These are phyloP conservation scores for Schwanniomyces polymorphus DNA, from an alignment of 805 yeast genomes.

Conservation along the genomic window DNA sequence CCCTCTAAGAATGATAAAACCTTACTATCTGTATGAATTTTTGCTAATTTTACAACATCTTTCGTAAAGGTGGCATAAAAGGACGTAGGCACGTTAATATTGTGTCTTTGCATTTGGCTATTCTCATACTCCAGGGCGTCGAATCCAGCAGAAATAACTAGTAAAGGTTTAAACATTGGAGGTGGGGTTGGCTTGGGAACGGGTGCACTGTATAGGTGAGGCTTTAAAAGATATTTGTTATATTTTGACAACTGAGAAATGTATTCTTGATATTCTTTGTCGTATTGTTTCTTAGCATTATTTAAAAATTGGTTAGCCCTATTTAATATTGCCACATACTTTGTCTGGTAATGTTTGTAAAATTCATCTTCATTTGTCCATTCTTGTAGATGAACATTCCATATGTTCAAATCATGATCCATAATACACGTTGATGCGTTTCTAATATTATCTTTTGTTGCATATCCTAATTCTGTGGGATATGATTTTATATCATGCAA, in stretches of 20 bases:
- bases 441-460: conserved; percentile 65
- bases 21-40: conserved; percentile 59
- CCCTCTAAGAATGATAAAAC: conserved; percentile 76
- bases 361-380: conserved; percentile 68
- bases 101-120: conserved; percentile 83
- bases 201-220: conserved; percentile 27
- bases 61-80: conserved; percentile 71
- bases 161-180: conserved; percentile 45
- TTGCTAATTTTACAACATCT: conserved; percentile 70
- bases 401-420: conserved; percentile 75
- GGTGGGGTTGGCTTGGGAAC: conserved; percentile 34
- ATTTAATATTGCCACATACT: conserved; percentile 59
- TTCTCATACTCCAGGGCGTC: conserved; percentile 85
- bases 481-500: conserved; percentile 83
- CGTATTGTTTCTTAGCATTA: conserved; percentile 46
- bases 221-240: conserved; percentile 31
- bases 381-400: conserved; percentile 80
- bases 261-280: conserved; percentile 29
- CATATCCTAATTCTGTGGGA: conserved; percentile 79
- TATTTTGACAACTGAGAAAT: conserved; percentile 22
- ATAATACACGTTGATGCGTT: conserved; percentile 78
- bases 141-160: conserved; percentile 83
- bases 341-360: conserved; percentile 55
- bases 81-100: conserved; percentile 77
- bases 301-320: conserved; percentile 67